These are phyloP conservation scores for Parastagonospora avenae DNA, from an alignment of 2,329 filamentous ascomycete genomes.

Conservation along the genomic window DNA sequence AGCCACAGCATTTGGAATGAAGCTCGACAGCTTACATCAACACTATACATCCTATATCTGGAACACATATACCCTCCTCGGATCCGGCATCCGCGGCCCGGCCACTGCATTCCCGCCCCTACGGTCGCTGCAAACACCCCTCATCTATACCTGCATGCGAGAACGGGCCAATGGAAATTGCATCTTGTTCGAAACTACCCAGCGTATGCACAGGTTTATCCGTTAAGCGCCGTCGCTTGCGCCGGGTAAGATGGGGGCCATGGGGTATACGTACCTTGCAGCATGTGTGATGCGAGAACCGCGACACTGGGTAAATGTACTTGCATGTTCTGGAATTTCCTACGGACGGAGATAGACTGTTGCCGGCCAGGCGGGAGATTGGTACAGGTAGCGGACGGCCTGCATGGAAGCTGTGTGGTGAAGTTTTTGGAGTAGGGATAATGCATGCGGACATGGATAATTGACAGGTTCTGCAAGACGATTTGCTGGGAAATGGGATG, in stretches of 20 bases:
- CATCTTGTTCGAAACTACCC: not conserved
- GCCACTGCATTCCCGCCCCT: no score
- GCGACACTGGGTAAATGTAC: no score
- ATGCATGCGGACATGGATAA: conserved; percentile 1
- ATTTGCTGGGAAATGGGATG: not conserved
- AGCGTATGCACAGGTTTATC: conserved; percentile 10
- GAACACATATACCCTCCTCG: no score
- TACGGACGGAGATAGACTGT: not conserved
- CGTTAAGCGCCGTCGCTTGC: not conserved
- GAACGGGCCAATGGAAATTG: conserved; percentile 12
- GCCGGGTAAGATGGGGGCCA: conserved; percentile 7
- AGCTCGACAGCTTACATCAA: no score
- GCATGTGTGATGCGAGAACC: no score
- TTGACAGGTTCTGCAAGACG: not conserved
- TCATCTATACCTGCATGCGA: conserved; percentile 9
- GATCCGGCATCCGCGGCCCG: no score
- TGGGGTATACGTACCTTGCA: not conserved
- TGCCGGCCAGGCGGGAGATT: not conserved
- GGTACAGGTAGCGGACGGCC: not conserved
- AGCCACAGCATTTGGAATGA: not conserved
- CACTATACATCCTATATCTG: no score
- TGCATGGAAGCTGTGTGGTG: not conserved
- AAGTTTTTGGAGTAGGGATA: not conserved
- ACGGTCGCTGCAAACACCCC: not conserved
- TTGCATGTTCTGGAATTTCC: no score